These are phyloP conservation scores for Millerozyma miso DNA, from an alignment of 805 yeast genomes.

Conservation along the genomic window DNA sequence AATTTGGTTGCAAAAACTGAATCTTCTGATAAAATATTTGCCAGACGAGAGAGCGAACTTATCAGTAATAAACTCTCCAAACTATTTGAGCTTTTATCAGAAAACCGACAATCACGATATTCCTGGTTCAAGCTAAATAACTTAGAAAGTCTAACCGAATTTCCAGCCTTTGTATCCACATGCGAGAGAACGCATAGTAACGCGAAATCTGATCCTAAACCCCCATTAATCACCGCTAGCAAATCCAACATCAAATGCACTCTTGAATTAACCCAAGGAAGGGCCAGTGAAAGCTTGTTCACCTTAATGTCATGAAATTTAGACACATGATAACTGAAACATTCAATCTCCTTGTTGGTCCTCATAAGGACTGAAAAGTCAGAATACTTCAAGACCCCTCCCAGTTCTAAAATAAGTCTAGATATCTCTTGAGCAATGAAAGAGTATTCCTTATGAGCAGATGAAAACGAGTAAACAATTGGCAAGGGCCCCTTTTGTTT, in stretches of 20 bases:
- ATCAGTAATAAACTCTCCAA: neutral
- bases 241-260: slow-evolving; percentile 46
- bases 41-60: neutral
- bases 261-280: slow-evolving; percentile 48
- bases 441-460: slow-evolving; percentile 33
- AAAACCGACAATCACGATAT: neutral
- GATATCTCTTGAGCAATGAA: slow-evolving; percentile 44
- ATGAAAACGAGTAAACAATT: slow-evolving; percentile 11
- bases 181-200: slow-evolving; percentile 22
- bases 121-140: slow-evolving; percentile 19
- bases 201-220: slow-evolving; percentile 29
- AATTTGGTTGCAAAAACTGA: neutral
- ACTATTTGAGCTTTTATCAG: neutral
- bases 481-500: slow-evolving; percentile 18
- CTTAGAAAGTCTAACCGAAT: slow-evolving; percentile 21
- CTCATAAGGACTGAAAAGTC: slow-evolving; percentile 54
- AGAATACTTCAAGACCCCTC: slow-evolving; percentile 36
- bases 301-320: slow-evolving; percentile 38
- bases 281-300: slow-evolving; percentile 41
- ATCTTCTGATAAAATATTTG: neutral
- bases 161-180: slow-evolving; percentile 22
- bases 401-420: slow-evolving; percentile 36
- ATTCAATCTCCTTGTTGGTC: slow-evolving; percentile 47
- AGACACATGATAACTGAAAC: slow-evolving; percentile 31
- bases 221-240: slow-evolving; percentile 38